These are phyloP conservation scores for Mrakia hoshinonis DNA, from an alignment of 768 basidiomycete species.

Conservation along the genomic window DNA sequence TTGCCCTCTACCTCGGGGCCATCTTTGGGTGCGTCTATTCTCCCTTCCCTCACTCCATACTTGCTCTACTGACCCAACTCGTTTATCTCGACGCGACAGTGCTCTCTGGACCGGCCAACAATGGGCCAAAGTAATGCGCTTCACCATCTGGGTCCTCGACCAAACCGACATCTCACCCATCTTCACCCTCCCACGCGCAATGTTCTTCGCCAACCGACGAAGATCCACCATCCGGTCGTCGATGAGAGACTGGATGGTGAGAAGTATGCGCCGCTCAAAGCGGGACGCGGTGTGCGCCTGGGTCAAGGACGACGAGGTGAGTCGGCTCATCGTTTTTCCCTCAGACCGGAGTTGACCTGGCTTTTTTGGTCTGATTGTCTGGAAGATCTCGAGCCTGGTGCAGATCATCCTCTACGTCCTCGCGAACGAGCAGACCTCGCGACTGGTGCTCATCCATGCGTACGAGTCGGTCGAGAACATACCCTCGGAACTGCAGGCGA, in stretches of 20 bases:
- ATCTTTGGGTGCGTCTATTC: slow-evolving; percentile 46
- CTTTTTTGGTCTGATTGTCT: background rate
- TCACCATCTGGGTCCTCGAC: slow-evolving; percentile 57
- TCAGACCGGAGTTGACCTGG: too few species aligned
- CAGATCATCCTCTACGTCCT: slow-evolving; percentile 59
- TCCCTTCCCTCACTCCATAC: slow-evolving; percentile 45
- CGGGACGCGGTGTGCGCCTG: slow-evolving; percentile 55
- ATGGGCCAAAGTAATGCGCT: slow-evolving; percentile 44
- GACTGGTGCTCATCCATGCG: slow-evolving; percentile 62
- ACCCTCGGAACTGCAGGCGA: slow-evolving; percentile 65
- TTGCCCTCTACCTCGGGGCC: slow-evolving; percentile 53
- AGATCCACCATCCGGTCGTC: background rate
- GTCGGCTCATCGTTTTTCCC: slow-evolving; percentile 21
- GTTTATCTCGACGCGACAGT: background rate
- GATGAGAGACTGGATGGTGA: slow-evolving; percentile 40
- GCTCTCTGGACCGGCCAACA: slow-evolving; percentile 15
- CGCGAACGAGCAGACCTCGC: slow-evolving; percentile 61
- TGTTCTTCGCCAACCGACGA: slow-evolving; percentile 35
- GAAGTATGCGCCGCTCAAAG: slow-evolving; percentile 47
- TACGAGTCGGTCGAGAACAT: slow-evolving; percentile 49
- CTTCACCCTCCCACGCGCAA: background rate
- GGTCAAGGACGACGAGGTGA: slow-evolving; percentile 59
- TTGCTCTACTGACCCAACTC: background rate
- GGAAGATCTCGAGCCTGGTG: slow-evolving; percentile 58
- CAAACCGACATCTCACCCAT: slow-evolving; percentile 48